phyloP scores from a whole-genome alignment of 192 early-diverging fungal genomes.

The Powellomyces hirtus region DNA sequence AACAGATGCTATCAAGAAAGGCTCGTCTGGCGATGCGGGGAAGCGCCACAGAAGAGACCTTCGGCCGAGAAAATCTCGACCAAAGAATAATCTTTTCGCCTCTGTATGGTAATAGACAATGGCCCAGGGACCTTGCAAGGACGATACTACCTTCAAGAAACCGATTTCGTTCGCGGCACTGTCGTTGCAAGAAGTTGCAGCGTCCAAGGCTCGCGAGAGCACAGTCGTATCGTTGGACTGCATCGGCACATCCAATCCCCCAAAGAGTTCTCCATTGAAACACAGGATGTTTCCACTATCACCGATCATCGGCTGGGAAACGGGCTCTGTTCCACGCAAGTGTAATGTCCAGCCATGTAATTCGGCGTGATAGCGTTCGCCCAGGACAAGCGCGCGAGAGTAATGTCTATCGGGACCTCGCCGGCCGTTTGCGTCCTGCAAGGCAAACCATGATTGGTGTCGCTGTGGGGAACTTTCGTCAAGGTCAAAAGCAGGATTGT shows the following conservation, averaged over 20 bases:
- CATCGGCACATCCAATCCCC: conserved; percentile 56
- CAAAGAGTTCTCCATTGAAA: conserved; percentile 89
- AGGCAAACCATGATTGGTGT: not conserved
- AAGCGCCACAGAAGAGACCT: conserved; percentile 71
- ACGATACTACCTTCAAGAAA: conserved; percentile 40
- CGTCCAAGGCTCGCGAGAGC: conserved; percentile 35
- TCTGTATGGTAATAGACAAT: conserved; percentile 62
- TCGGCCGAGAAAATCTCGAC: conserved; percentile 82
- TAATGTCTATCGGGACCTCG: conserved; percentile 3
- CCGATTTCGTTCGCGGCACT: conserved; percentile 1
- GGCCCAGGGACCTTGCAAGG: conserved; percentile 79
- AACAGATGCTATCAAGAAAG: conserved; percentile 33
- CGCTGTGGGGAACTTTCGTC: not conserved
- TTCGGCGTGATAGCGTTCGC: not conserved
- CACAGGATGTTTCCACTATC: conserved; percentile 21
- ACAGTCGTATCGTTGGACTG: conserved; percentile 60
- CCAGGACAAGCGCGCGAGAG: not conserved
- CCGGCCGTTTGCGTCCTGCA: not conserved
- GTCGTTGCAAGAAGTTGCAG: conserved; percentile 4
- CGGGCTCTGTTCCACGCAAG: conserved; percentile 27
- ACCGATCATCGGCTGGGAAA: conserved; percentile 33
- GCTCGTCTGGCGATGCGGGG: conserved; percentile 4
- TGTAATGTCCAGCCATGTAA: conserved; percentile 36
- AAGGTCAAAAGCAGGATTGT: not conserved
- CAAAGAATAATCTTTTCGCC: conserved; percentile 65